These are phyloP conservation scores for Verruconis gallopava DNA, from an alignment of 2,329 filamentous ascomycete species.

Conservation along the genomic window DNA sequence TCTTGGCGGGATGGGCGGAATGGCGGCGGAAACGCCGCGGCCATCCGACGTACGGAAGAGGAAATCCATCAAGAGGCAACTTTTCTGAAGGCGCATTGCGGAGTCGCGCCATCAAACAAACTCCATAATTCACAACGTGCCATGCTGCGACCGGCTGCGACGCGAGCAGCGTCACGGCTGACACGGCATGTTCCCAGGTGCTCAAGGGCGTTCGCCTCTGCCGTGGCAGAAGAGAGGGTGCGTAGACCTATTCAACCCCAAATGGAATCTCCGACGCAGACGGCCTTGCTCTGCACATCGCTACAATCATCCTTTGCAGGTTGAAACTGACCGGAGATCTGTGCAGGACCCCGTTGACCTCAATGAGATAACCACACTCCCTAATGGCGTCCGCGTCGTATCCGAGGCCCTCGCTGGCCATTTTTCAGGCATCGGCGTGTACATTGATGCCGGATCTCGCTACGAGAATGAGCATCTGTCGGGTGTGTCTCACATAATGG, in stretches of 20 bases:
- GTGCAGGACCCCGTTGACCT: slow-evolving; percentile 71
- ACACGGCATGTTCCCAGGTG: not conserved
- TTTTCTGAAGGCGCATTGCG: not conserved
- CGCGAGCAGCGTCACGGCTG: slow-evolving; percentile 2
- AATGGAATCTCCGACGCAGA: too few species aligned
- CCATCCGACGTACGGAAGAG: too few species aligned
- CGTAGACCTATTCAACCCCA: too few species aligned
- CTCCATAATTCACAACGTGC: not conserved
- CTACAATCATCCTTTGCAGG: too few species aligned
- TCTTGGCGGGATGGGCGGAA: too few species aligned
- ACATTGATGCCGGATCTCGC: slow-evolving; percentile 86
- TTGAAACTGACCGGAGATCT: too few species aligned
- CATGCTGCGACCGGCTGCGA: slow-evolving; percentile 7
- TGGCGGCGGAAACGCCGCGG: too few species aligned
- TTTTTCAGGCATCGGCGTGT: slow-evolving; percentile 90
- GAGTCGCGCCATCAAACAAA: too few species aligned
- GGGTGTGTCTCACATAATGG: slow-evolving; percentile 91
- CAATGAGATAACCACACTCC: slow-evolving; percentile 73
- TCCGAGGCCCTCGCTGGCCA: slow-evolving; percentile 89
- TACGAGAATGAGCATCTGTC: slow-evolving; percentile 79
- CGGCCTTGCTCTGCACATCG: too few species aligned
- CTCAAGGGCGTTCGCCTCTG: not conserved
- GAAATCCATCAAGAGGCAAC: too few species aligned
- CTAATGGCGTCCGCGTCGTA: slow-evolving; percentile 88
- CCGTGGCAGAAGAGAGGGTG: slow-evolving; percentile 8